Base-by-base conservation (phyloP, 2,329 filamentous ascomycete genomes). In the Pseudogymnoascus sp. region DNA sequence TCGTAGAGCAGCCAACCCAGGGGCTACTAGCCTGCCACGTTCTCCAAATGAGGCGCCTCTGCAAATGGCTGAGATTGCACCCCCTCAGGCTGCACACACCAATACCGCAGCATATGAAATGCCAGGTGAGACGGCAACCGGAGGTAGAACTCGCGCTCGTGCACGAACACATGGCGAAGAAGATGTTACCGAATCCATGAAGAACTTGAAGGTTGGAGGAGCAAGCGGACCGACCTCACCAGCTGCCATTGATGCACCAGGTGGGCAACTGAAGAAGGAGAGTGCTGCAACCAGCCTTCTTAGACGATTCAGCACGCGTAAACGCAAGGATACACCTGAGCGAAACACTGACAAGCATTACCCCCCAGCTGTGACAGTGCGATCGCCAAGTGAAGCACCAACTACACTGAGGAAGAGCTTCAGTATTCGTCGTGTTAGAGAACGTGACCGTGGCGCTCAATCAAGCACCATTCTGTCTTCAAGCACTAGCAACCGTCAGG, bases 131-230 rank as follows among this genome's bases (percentile, higher is more conserved):
- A 93, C 88, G 73, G 88, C 90, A 10, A 95, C 90, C 0, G 91
- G 92, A 48, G 90, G 91, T 51, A 83, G 93, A 65, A 88, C 90
- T 36, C 84, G 95, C 61, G 92, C 93, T 6, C 85, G 95, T 60
- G 92, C 95, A 37, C 85, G 95, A 68, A 98, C 95, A 0, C 93
- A 98, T 72, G 95, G 93, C 14, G 95, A 98, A 75, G 93, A 98
- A 67, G 95, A 99, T 65, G 83, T 91, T 10, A 83, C 87, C 0
- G 90, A 96, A 60, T 82, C 83, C 6, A 78, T 90, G 73, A 89
- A 91, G 75, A 85, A 86, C 68, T 76, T 89, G 19, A 85, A 87
- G 67, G 72, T 86, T 31, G 75, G 78, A 69, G 75, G 81, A 67
- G 71, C 81, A 67, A 71, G 82, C 71, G 74, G 77, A 67, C 73